Base-by-base conservation (phyloP, 2,329 filamentous ascomycete species). In the Colletotrichum cereale region DNA sequence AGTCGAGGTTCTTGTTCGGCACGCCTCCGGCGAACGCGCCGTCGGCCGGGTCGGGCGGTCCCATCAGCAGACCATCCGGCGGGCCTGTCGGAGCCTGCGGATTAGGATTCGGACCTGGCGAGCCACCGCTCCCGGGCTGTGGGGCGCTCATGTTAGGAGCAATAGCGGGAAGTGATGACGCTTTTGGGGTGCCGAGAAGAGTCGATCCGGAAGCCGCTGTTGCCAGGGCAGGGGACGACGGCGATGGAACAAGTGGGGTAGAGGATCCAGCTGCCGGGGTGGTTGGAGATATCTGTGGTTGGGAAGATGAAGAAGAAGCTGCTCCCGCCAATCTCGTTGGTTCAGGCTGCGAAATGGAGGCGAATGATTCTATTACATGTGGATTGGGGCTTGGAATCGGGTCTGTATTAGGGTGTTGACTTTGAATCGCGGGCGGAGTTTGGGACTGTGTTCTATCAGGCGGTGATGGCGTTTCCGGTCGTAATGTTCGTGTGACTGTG, bases 1-100 rank as follows among this genome's bases (percentile, higher is more conserved):
- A 68, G 50, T 79, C 77, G 5, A 74, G 14, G 18, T 26, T 73
- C 38, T 67, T 74, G 3, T 34, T 74, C 29, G 73, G 73, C 24
- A 73, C 50, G 24, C 73, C 73, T 10, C 73, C 73, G 5, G 34
- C 58, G 24, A 74, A 73, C 16, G 62, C 55, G 12, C 66, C 73
- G 24, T 50, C 52, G 11, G 55, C 62, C 12, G 73, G 73, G 29
- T 74, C 73, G 16, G 44, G 68, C 14, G 47, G 44, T n/a, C 65
- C 58, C 52, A 68, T 68, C 3, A 58, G 58, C 50, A 58, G 68
- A 11, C 50, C 57, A 26, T 57, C 36, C 16, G 57, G 36, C 6
- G 68, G 52, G 1, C 44, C 65, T 29, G 29, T 18, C 26, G 63
- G 68, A 21, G 65, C 68, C 24, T 62, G 57, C 36, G 65, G 65